phyloP scores from a whole-genome alignment of 352 stramenopile species.

The Globisporangium polare region DNA sequence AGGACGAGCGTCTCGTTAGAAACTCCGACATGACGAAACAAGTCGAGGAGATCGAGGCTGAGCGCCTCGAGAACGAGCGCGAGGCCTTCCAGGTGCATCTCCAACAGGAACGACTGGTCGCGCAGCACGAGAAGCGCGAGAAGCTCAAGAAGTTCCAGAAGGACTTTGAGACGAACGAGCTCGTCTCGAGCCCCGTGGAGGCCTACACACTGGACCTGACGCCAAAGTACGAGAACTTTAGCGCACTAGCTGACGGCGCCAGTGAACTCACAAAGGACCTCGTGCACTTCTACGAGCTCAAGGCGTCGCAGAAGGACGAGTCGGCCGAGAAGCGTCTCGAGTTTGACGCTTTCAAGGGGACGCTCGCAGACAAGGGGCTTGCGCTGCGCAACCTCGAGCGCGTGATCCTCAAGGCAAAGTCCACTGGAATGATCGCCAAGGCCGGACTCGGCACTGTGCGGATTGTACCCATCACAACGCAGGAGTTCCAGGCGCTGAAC shows the following conservation, averaged over 20 bases:
- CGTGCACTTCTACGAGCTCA: conserved; percentile 56
- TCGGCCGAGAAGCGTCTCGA: conserved; percentile 29
- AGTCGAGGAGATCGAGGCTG: conserved; percentile 44
- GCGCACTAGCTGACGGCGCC: conserved; percentile 27
- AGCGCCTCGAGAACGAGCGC: conserved; percentile 43
- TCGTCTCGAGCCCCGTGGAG: conserved; percentile 59
- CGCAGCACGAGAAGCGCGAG: conserved; percentile 51
- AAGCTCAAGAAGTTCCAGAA: conserved; percentile 49
- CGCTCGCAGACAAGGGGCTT: conserved; percentile 34
- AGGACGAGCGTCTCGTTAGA: conserved; percentile 26
- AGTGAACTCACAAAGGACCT: conserved; percentile 42
- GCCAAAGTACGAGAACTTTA: conserved; percentile 36
- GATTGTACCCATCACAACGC: conserved; percentile 48
- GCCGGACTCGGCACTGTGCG: conserved; percentile 64
- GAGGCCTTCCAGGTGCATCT: conserved; percentile 40
- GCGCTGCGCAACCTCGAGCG: conserved; percentile 56
- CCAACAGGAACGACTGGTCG: conserved; percentile 37
- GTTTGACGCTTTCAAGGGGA: conserved; percentile 22
- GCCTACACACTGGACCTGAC: conserved; percentile 46
- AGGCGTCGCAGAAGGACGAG: conserved; percentile 44
- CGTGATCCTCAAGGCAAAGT: conserved; percentile 57
- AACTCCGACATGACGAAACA: conserved; percentile 38
- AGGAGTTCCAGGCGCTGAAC: conserved; percentile 38
- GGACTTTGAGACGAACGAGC: conserved; percentile 61
- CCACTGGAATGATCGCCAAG: conserved; percentile 67